Evolutionary conservation across 371 early-diverging fungal genomes (phyloP).

Genomic region (Mortierella sp.): DNA sequence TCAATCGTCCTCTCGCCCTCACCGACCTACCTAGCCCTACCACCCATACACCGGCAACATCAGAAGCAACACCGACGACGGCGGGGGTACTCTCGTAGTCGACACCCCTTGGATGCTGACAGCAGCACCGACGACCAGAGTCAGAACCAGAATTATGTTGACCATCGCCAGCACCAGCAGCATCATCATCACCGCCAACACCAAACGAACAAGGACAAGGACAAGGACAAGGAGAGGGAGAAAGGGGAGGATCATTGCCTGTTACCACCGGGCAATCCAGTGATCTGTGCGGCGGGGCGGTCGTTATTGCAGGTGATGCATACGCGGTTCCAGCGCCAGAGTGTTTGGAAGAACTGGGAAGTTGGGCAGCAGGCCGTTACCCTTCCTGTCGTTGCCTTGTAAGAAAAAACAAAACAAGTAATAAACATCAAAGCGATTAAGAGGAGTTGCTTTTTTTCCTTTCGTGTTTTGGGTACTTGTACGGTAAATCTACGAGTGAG

Average conservation of each 20-base stretch:
- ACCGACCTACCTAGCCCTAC: not conserved
- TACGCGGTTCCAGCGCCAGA: constrained; percentile 32
- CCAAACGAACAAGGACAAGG: not conserved
- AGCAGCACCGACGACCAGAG: not conserved
- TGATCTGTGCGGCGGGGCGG: constrained; percentile 35
- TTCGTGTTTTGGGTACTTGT: too few species aligned
- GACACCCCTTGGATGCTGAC: not conserved
- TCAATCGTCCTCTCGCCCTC: not conserved
- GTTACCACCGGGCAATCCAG: constrained; percentile 6
- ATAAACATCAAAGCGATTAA: too few species aligned
- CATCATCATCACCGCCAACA: not conserved
- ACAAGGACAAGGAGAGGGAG: too few species aligned
- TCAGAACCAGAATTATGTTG: not conserved
- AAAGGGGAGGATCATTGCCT: constrained; percentile 6
- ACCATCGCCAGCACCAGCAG: not conserved
- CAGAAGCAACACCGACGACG: not conserved
- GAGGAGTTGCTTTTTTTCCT: too few species aligned
- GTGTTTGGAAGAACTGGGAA: constrained; percentile 34
- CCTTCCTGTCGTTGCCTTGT: constrained; percentile 36
- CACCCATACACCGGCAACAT: not conserved
- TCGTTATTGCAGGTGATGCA: constrained; percentile 33
- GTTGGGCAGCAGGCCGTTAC: constrained; percentile 36
- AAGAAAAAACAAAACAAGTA: not conserved
- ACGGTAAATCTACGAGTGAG: too few species aligned
- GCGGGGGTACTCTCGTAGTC: not conserved